Evolutionary conservation across 768 basidiomycete genomes (phyloP), one percentile per base, ranked within the genome.

Genomic region (Collybia mongolica): DNA sequence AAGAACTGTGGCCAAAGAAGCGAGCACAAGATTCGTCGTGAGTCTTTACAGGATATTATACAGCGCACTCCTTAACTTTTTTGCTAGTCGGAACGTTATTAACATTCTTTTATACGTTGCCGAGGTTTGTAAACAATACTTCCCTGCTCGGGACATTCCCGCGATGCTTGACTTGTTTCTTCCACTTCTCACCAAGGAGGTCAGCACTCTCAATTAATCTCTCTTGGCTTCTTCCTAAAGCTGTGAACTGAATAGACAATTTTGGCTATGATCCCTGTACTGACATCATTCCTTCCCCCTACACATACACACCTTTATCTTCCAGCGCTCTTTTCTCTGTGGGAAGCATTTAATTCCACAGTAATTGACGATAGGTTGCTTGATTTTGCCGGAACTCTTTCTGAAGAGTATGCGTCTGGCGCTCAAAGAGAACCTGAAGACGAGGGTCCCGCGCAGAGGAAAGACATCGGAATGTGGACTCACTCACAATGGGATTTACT

Each of bases 401-500:
- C 88, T 0, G 85, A 88, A 63, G 84, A 88, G 59, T 84, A 90
- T 59, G 75, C 86, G 19, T 67, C 81, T 18, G 85, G 86, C 17
- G 68, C 74, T 18, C 62, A 64, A 35, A 80, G 81, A n/a, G 72
- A 71, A 39, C 74, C 69, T n/a, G 83, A 79, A 7, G 65, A 66
- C 43, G 78, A 82, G 57, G 81, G 78, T 44, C 76, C 77, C 35
- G 78, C 83, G 6, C 68, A 71, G 49, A 88, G 84, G 84, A 87
- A 86, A 64, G 89, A 91, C 56, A 79, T 98, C 29, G 95, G 95
- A 11, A 94, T 98, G 48, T 94, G 93, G 81, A 85, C 81, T 4
- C 80, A 91, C 50, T 73, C 80, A 38, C 85, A 98, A 66, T 98
- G 93, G 84, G 82, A 83, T 48, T 72, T 88, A 22, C 70, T 98